Evolutionary conservation across 225 moss, liverwort and hornwort species (phyloP), one percentile per base, ranked within the genome.

Genomic region (Ulota crispa): DNA sequence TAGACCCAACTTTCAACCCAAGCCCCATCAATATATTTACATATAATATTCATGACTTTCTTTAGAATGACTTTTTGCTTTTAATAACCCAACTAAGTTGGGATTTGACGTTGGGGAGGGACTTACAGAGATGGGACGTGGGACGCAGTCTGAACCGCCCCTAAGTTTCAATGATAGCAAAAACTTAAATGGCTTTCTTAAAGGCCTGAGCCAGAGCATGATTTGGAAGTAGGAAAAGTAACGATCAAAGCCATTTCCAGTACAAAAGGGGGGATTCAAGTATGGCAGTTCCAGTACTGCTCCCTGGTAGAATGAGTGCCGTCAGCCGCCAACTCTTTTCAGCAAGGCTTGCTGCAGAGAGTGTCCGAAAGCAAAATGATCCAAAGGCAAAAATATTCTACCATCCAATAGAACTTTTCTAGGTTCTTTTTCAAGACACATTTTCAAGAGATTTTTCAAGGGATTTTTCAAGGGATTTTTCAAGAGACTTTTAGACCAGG

Each of bases 371-470:
- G 68, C 36, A 47, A 50, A 50, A 16, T 50, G 1, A 45, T 76
- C 82, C 57, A 31, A 64, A 50, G 62, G 68, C 50, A 43, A 76
- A 43, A 76, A 67, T 80, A 70, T 70, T 79, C 78, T 65, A 55
- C 75, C 75, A 78, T 78, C 77, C 36, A 77, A 36, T 37, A 65
- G 34, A 34, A 45, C 45, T 50, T 50, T 16, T 47, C 47, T 50
- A 50, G 50, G 18, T 20, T 68, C 41, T 50, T 50, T 50, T 16
- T 47, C 47, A 15, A 45, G 45, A 14, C 19, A 67, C 27, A 13
- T 45, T 45, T 43, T 8, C 7, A 9, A 10, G 2, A 10, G 2
- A 9, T 45, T 14, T 14, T 45, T 3, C 0, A 45, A 14, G 3
- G 64, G 68, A 27, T 45, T 45, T 14, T 45, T 47, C 14, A 3